These are phyloP conservation scores for Wallemia hederae DNA, from an alignment of 1,284 basidiomycete species.

Conservation along the genomic window DNA sequence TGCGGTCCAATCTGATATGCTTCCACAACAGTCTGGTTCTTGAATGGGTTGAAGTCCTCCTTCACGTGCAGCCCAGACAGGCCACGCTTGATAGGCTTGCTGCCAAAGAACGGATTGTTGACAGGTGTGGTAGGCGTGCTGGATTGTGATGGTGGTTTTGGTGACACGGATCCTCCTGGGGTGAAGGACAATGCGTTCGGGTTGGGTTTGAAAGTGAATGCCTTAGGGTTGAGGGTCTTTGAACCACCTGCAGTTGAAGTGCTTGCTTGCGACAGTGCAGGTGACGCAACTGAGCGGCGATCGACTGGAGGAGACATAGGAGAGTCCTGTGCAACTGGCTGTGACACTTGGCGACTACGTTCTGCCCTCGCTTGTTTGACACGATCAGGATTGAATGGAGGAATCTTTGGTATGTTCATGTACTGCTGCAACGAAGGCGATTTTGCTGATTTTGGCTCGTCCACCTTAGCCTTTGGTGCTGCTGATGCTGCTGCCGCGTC, in stretches of 20 bases:
- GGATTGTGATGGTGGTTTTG: neutral
- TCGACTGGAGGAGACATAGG: neutral
- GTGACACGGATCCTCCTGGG: neutral
- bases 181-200: neutral
- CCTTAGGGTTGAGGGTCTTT: neutral
- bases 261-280: neutral
- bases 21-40: constrained; percentile 6
- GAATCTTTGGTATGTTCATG: constrained; percentile 51
- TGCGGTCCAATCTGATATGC: neutral
- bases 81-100: constrained; percentile 7
- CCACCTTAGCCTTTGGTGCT: constrained; percentile 24
- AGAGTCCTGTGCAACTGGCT: neutral
- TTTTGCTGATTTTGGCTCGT: constrained; percentile 11
- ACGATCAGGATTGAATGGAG: constrained; percentile 50
- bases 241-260: neutral
- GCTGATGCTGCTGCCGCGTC: constrained; percentile 32
- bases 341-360: neutral
- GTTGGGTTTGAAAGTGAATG: neutral
- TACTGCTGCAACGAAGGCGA: constrained; percentile 27
- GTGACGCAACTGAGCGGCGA: neutral
- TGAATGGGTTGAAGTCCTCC: constrained; percentile 13
- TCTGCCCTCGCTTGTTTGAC: constrained; percentile 10
- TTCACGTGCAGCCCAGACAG: constrained; percentile 10
- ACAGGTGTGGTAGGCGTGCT: neutral
- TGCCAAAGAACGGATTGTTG: constrained; percentile 11